Evolutionary conservation across 371 early-diverging fungal species (phyloP), one percentile per base, ranked within the genome.

Genomic region (Haplosporangium sp.): DNA sequence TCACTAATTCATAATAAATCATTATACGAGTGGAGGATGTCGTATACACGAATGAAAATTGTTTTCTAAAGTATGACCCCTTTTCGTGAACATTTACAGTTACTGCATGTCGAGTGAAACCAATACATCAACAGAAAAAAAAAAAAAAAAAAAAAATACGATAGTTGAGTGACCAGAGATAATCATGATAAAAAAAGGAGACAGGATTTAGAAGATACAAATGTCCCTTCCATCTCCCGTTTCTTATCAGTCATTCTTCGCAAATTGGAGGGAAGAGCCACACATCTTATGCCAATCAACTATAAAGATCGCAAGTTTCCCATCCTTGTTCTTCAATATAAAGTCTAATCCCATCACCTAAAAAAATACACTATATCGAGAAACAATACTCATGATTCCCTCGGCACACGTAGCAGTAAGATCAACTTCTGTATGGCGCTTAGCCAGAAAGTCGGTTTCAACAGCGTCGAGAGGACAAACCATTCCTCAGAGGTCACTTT

Each of bases 11-110:
- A 27, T 27, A 27, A 27, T 27, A 27, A 27, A 27, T 27, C 1
- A 27, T 27, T 27, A 27, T 27, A 27, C 27, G 27, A 27, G 27
- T 27, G 27, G 27, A 27, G 27, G 27, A 27, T 27, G 27, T 27
- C 27, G 27, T 27, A 27, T 27, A 27, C 27, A 27, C 27, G 67
- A 58, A 62, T 72, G 19, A 71, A 72, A 44, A 77, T 37, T 50
- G 50, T 50, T 50, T 50, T 50, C 50, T 15, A 50, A 50, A 50
- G n/a, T 50, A 50, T 50, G 50, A 15, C 45, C 45, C 45, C 45
- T 45, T 45, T 45, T 10, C 45, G 27, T 27, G 27, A 27, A 27
- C 27, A 27, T 27, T 45, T 10, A 15, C 45, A 45, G 45, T 45
- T 45, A 3, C 10, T 45, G 27, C 1, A 27, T 10, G 15, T 45